These are phyloP conservation scores for Fusarium sp. DNA, from an alignment of 2,329 filamentous ascomycete species.

Conservation along the genomic window DNA sequence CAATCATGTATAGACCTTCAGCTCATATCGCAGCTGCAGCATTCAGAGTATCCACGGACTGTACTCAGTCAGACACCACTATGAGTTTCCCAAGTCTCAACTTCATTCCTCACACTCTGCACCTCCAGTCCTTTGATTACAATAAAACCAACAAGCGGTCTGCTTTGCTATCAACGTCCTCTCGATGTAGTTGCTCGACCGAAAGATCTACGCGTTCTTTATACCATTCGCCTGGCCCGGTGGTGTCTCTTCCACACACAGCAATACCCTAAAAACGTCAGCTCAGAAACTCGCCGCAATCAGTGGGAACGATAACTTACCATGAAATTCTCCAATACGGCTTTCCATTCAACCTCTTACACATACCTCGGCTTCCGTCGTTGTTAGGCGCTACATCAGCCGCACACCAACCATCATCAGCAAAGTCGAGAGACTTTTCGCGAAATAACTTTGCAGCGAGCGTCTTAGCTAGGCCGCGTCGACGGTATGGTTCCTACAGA, in stretches of 20 bases:
- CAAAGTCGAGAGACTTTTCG: constrained; percentile 61
- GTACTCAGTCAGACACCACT: background rate
- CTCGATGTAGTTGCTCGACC: background rate
- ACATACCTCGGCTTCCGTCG: constrained; percentile 70
- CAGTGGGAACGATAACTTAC: constrained; percentile 55
- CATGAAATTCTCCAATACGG: constrained; percentile 70
- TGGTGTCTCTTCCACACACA: constrained; percentile 29
- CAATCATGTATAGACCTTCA: background rate
- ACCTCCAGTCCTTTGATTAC: background rate
- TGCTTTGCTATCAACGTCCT: background rate
- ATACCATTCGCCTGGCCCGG: constrained; percentile 16
- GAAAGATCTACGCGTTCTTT: background rate
- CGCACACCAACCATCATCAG: constrained; percentile 66
- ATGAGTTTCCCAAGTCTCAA: background rate
- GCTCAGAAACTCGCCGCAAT: background rate
- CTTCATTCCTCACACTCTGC: background rate
- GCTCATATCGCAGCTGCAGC: background rate
- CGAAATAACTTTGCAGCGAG: constrained; percentile 70
- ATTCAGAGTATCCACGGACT: background rate
- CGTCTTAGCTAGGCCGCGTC: constrained; percentile 72
- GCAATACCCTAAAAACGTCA: constrained; percentile 38
- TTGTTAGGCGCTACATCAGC: constrained; percentile 76
- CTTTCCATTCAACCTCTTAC: constrained; percentile 70
- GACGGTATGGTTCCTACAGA: constrained; percentile 65
- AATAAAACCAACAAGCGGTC: background rate